A percentile compares a stretch with the other conserved stretches of the same genome.
phyloP scores from a whole-genome alignment of 2,329 filamentous ascomycete genomes.

The Colletotrichum sp. region DNA sequence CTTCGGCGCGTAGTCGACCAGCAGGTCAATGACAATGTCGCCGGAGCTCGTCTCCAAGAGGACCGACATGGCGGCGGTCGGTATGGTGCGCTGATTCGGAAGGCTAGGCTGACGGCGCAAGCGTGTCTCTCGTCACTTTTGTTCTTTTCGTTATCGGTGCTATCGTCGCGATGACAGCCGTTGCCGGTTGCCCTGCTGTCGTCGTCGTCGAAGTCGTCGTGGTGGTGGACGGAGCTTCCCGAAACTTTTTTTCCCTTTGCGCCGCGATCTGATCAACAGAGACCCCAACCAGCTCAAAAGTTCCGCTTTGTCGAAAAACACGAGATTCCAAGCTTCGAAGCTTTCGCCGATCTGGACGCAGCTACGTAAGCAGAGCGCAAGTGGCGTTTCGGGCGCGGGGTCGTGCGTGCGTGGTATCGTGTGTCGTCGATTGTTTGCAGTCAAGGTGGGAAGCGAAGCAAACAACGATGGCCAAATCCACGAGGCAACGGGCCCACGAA shows the following conservation, averaged over 20 bases:
- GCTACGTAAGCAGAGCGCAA: background rate
- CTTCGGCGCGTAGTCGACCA: conserved; percentile 87
- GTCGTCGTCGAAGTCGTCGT: background rate
- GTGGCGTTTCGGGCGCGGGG: background rate
- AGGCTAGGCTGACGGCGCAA: background rate
- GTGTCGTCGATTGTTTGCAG: background rate
- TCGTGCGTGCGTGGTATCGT: background rate
- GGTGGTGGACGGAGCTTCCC: background rate
- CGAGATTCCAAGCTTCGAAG: background rate
- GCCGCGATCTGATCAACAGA: background rate
- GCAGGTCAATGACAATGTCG: conserved; percentile 92
- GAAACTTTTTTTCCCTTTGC: background rate
- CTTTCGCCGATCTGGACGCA: background rate
- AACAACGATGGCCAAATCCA: background rate
- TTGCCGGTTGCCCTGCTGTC: background rate
- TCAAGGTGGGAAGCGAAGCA: background rate
- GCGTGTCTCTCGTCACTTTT: background rate
- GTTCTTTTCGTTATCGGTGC: background rate
- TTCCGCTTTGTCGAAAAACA: background rate
- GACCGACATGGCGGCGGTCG: conserved; percentile 73
- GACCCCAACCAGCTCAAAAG: background rate
- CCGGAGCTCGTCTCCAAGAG: conserved; percentile 91
- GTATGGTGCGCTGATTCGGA: background rate
- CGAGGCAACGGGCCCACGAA: background rate
- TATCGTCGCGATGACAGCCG: background rate